Percentiles rank a stretch among this genome's conserved stretches.
phyloP scores from a whole-genome alignment of 495 filamentous ascomycete species.

The Xylaria curta region DNA sequence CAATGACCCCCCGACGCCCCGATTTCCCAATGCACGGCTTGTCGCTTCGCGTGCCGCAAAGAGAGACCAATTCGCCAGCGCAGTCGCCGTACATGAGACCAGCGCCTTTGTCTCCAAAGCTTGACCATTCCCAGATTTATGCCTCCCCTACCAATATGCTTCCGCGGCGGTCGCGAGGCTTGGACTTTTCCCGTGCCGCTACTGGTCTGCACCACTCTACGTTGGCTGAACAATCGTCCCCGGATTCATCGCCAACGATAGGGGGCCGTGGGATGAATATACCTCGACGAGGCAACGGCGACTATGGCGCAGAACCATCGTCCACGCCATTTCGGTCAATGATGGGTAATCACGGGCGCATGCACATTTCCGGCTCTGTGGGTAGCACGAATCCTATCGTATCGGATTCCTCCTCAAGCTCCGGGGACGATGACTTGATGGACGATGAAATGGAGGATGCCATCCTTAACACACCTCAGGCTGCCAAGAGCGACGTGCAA shows the following conservation, averaged over 20 bases:
- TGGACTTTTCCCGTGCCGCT: constrained; percentile 92
- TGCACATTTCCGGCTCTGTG: constrained; percentile 80
- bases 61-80: constrained; percentile 48
- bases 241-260: constrained; percentile 91
- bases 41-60: constrained; percentile 75
- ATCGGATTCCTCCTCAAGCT: constrained; percentile 79
- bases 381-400: constrained; percentile 82
- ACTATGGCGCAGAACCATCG: constrained; percentile 47
- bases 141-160: constrained; percentile 79
- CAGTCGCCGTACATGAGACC: constrained; percentile 63
- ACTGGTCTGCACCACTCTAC: constrained; percentile 97
- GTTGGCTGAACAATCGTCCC: constrained; percentile 85
- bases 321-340: constrained; percentile 53
- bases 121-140: constrained; percentile 82
- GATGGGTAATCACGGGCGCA: constrained; percentile 67
- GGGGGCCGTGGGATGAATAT: constrained; percentile 79
- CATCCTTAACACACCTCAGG: constrained; percentile 72
- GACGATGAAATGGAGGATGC: constrained; percentile 82
- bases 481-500: constrained; percentile 55
- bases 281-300: constrained; percentile 55
- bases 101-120: constrained; percentile 81
- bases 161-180: constrained; percentile 81
- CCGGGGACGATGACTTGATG: constrained; percentile 79
- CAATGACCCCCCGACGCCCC: constrained; percentile 69
- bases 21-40: constrained; percentile 65